Conservation (phyloP, 2,329 filamentous ascomycete species). For the Venturia pyrina region DNA sequence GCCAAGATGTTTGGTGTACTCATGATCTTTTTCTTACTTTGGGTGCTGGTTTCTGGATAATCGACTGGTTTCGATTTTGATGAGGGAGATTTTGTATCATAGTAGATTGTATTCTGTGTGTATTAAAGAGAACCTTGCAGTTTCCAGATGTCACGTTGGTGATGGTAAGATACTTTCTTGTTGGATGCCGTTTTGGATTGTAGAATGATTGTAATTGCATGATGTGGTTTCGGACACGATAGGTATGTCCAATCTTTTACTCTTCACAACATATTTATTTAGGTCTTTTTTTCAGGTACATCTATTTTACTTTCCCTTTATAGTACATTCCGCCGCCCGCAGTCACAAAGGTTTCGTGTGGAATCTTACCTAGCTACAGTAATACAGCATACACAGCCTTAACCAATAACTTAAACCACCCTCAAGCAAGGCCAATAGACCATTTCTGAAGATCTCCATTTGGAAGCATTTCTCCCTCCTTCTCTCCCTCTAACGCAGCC, state of each 20-base stretch:
- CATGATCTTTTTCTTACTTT: conserved; percentile 68
- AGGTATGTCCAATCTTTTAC: not conserved
- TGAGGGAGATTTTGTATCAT: not conserved
- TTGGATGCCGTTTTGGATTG: not conserved
- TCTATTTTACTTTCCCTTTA: too few relatives aligned
- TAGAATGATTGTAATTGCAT: not conserved
- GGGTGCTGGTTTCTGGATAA: conserved; percentile 56
- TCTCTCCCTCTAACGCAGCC: too few relatives aligned
- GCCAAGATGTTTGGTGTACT: conserved; percentile 77
- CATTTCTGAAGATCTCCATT: too few relatives aligned
- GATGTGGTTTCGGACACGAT: not conserved
- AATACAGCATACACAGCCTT: too few relatives aligned
- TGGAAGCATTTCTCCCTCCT: too few relatives aligned
- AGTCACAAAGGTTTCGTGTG: too few relatives aligned
- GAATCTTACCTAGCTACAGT: too few relatives aligned
- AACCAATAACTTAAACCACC: too few relatives aligned
- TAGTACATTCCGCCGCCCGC: too few relatives aligned
- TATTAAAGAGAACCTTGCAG: not conserved
- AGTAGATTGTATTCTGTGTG: not conserved
- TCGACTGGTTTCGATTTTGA: not conserved
- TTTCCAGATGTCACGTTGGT: not conserved
- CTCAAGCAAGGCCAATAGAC: too few relatives aligned
- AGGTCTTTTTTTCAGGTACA: too few relatives aligned
- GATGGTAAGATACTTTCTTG: not conserved
- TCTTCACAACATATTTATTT: too few relatives aligned